Conservation (phyloP, 768 basidiomycete species). For the Chalciporus piperatus region DNA sequence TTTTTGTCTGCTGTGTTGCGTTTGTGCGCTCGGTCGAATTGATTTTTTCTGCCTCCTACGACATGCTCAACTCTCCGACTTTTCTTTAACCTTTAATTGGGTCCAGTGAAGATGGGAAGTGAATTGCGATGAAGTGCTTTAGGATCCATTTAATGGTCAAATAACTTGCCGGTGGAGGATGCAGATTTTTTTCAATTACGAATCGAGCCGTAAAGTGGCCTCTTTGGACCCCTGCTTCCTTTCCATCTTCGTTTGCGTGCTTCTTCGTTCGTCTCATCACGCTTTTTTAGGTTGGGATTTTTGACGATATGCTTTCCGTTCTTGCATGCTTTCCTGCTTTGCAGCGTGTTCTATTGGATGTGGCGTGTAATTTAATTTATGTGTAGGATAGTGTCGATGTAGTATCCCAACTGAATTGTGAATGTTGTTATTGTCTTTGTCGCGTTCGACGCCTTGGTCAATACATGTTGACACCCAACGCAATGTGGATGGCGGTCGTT, state of each 20-base stretch:
- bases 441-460: neutral
- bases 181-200: conserved; percentile 21
- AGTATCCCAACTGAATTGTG: neutral
- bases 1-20: neutral
- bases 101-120: conserved; percentile 15
- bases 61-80: conserved; percentile 19
- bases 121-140: conserved; percentile 11
- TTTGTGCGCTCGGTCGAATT: conserved; percentile 17
- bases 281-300: neutral
- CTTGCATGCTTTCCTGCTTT: conserved; percentile 5
- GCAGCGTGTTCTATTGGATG: neutral
- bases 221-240: neutral
- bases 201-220: conserved; percentile 1
- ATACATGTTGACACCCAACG: too few species aligned
- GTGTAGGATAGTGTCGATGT: conserved; percentile 6
- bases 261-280: neutral
- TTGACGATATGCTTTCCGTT: conserved; percentile 5
- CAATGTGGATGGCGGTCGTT: too few species aligned
- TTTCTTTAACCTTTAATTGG: conserved; percentile 33
- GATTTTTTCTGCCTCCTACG: conserved; percentile 25
- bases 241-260: neutral
- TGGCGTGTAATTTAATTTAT: neutral
- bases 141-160: conserved; percentile 33
- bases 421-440: neutral
- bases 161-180: conserved; percentile 18